Conservation (phyloP, 768 basidiomycete genomes). For the Hygrophoropsis aurantiaca region DNA sequence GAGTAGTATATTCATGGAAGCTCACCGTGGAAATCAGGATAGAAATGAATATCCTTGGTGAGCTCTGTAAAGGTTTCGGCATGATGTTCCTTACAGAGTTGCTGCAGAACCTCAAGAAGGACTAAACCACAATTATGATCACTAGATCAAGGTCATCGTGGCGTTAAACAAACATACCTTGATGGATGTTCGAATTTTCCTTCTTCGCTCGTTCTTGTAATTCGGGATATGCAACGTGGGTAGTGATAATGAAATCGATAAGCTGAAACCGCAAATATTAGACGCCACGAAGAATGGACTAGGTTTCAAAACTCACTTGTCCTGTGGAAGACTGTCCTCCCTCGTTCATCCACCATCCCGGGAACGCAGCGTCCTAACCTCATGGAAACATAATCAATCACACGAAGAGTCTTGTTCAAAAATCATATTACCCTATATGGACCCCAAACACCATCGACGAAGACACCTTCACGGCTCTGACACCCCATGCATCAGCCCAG, state of each 20-base stretch:
- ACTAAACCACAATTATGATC: constrained; percentile 39
- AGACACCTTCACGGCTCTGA: constrained; percentile 77
- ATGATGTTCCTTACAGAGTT: constrained; percentile 52
- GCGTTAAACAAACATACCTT: constrained; percentile 34
- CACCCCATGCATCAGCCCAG: background rate
- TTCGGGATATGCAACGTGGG: constrained; percentile 80
- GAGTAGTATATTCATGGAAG: background rate
- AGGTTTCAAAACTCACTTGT: constrained; percentile 48
- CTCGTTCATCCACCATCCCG: constrained; percentile 99
- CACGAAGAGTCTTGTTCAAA: background rate
- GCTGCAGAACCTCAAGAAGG: constrained; percentile 71
- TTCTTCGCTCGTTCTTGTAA: constrained; percentile 65
- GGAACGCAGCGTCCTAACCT: constrained; percentile 78
- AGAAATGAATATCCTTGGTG: constrained; percentile 88
- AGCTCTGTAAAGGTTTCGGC: constrained; percentile 75
- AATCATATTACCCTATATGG: constrained; percentile 64
- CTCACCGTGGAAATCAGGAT: constrained; percentile 91
- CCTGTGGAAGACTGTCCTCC: constrained; percentile 98
- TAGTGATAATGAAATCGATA: constrained; percentile 92
- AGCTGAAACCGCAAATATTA: constrained; percentile 39
- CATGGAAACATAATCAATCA: constrained; percentile 1
- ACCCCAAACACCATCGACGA: constrained; percentile 93
- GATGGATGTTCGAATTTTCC: constrained; percentile 57
- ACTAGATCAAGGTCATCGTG: background rate
- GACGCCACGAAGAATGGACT: background rate